phyloP scores from a whole-genome alignment of 345 rosid species.

The Rhodomyrtus tomentosa region DNA sequence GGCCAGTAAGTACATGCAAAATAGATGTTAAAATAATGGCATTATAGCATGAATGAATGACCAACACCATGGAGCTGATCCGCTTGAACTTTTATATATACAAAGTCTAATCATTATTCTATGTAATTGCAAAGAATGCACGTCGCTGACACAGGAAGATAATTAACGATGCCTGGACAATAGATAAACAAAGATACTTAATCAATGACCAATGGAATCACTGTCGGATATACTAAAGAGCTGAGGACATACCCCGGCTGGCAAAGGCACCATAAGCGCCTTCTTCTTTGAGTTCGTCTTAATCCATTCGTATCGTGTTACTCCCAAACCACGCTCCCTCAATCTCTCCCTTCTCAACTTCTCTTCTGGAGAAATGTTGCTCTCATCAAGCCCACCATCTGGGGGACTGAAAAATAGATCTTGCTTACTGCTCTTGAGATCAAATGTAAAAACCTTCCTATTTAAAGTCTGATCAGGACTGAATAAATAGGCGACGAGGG shows the following conservation, averaged over 20 bases:
- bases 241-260: conserved; percentile 65
- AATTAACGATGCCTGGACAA: neutral
- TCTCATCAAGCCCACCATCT: conserved; percentile 88
- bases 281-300: conserved; percentile 59
- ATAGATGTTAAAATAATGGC: neutral
- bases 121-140: neutral
- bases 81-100: neutral
- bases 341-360: conserved; percentile 86
- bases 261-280: conserved; percentile 79
- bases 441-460: conserved; percentile 58
- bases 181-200: neutral
- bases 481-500: conserved; percentile 48
- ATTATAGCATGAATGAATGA: neutral
- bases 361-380: conserved; percentile 76
- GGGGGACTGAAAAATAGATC: conserved; percentile 66
- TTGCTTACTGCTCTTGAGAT: conserved; percentile 49
- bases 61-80: neutral
- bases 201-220: neutral
- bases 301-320: conserved; percentile 89
- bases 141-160: neutral
- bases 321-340: conserved; percentile 91
- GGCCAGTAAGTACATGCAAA: neutral
- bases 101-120: neutral
- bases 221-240: neutral
- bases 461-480: conserved; percentile 69